A percentile compares a stretch with the other conserved stretches of the same genome.
phyloP scores from a whole-genome alignment of 169 alveolate species.

The Eimeria nieschulzi region DNA sequence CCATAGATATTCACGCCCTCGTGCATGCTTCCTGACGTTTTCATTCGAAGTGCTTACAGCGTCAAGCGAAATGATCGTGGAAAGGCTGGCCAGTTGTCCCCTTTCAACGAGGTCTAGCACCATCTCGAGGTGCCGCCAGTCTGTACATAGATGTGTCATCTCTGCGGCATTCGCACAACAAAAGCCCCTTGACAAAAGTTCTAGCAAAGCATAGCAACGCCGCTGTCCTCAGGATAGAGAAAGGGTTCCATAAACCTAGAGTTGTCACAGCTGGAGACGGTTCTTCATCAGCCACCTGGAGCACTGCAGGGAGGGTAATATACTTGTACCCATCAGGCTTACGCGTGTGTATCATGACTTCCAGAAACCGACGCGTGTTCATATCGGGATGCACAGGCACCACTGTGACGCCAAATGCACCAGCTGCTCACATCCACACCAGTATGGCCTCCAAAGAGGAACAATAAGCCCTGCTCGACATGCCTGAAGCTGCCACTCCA shows the following conservation, averaged over 20 bases:
- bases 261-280: no score
- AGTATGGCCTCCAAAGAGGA: neutral
- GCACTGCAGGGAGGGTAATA: no score
- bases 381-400: conserved; percentile 63
- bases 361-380: conserved; percentile 58
- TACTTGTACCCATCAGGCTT: neutral
- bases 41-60: conserved; percentile 2
- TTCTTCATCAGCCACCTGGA: no score
- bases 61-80: conserved; percentile 42
- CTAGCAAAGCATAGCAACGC: no score
- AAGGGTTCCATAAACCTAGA: no score
- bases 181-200: no score
- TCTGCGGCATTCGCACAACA: neutral
- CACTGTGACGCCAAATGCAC: conserved; percentile 39
- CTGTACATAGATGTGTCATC: conserved; percentile 57
- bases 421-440: conserved; percentile 8
- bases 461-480: neutral
- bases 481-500: no score
- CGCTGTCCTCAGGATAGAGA: no score
- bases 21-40: no score
- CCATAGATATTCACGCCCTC: no score
- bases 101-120: conserved; percentile 41
- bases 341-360: conserved; percentile 55
- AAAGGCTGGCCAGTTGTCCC: conserved; percentile 46
- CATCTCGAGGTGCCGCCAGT: conserved; percentile 50